Percentiles rank a stretch among this genome's conserved stretches.
These are phyloP conservation scores for Thelephora terrestris DNA, from an alignment of 1,284 basidiomycete species.

Conservation along the genomic window DNA sequence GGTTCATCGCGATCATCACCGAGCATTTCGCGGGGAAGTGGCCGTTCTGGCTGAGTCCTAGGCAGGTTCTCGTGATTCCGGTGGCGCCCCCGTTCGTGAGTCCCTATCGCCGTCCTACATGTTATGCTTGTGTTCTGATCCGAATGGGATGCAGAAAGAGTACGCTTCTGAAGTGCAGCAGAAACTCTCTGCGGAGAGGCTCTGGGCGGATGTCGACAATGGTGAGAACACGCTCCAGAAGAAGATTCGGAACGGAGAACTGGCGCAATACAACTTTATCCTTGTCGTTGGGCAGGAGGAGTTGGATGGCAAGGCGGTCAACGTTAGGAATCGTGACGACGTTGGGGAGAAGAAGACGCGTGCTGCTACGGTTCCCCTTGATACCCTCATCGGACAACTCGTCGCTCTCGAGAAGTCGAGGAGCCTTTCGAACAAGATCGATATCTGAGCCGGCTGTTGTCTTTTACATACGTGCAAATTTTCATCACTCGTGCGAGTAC, in stretches of 20 bases:
- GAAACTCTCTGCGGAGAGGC: slow-evolving; percentile 58
- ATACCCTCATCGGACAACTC: slow-evolving; percentile 56
- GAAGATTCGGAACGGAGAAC: slow-evolving; percentile 91
- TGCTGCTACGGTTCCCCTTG: slow-evolving; percentile 51
- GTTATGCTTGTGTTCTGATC: slow-evolving; percentile 3
- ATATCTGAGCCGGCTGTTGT: slow-evolving; percentile 9
- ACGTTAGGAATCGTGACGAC: slow-evolving; percentile 92
- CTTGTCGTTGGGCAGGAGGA: slow-evolving; percentile 96
- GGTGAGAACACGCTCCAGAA: slow-evolving; percentile 90
- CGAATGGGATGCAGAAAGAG: slow-evolving; percentile 55
- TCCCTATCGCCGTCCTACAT: slow-evolving; percentile 13
- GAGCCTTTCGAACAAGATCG: slow-evolving; percentile 49
- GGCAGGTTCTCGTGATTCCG: slow-evolving; percentile 92
- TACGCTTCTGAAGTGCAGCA: slow-evolving; percentile 80
- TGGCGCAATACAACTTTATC: slow-evolving; percentile 96
- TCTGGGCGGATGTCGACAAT: slow-evolving; percentile 91
- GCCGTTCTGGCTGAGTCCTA: slow-evolving; percentile 98
- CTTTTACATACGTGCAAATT: background rate
- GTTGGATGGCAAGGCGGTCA: slow-evolving; percentile 77
- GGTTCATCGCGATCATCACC: slow-evolving; percentile 96
- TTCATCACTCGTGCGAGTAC: background rate
- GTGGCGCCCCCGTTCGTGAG: slow-evolving; percentile 80
- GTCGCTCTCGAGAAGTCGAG: slow-evolving; percentile 52
- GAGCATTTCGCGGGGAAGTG: slow-evolving; percentile 98
- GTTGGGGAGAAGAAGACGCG: slow-evolving; percentile 67